phyloP scores from a whole-genome alignment of 768 basidiomycete genomes.

The Melanogaster broomeanus region DNA sequence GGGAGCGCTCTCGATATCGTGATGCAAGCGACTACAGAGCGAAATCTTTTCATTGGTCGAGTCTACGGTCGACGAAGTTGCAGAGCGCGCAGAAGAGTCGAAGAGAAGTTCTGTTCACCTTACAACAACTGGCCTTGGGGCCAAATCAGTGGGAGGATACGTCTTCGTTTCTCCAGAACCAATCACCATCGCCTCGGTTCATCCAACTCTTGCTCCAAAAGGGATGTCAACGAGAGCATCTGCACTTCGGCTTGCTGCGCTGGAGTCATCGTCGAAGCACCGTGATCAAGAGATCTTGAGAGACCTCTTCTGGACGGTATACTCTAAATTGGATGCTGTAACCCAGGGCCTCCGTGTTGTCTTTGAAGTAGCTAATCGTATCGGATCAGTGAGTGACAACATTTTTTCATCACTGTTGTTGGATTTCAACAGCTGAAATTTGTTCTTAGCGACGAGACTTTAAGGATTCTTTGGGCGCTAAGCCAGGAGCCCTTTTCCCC shows the following conservation, averaged over 20 bases:
- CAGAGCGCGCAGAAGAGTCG: slow-evolving; percentile 84
- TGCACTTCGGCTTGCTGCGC: slow-evolving; percentile 62
- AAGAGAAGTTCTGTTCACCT: slow-evolving; percentile 47
- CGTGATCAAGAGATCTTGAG: slow-evolving; percentile 82
- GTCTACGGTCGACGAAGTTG: slow-evolving; percentile 84
- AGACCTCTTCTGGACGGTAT: slow-evolving; percentile 97
- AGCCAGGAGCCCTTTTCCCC: slow-evolving; percentile 76
- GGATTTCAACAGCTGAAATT: neutral
- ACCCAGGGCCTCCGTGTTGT: slow-evolving; percentile 88
- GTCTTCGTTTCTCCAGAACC: slow-evolving; percentile 39
- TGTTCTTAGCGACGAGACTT: slow-evolving; percentile 78
- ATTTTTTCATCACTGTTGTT: neutral
- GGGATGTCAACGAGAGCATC: slow-evolving; percentile 45
- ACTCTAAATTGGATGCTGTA: slow-evolving; percentile 93
- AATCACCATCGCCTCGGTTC: slow-evolving; percentile 20
- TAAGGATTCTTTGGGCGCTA: slow-evolving; percentile 80
- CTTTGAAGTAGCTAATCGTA: slow-evolving; percentile 87
- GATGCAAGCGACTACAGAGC: slow-evolving; percentile 73
- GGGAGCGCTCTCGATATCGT: slow-evolving; percentile 82
- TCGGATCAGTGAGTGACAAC: slow-evolving; percentile 74
- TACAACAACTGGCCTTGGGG: slow-evolving; percentile 37
- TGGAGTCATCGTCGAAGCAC: slow-evolving; percentile 72
- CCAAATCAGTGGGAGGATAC: slow-evolving; percentile 54
- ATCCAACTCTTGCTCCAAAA: slow-evolving; percentile 24
- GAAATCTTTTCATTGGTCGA: slow-evolving; percentile 90